These are phyloP conservation scores for Asterionellopsis glacialis DNA, from an alignment of 108 stramenopile species.

Conservation along the genomic window DNA sequence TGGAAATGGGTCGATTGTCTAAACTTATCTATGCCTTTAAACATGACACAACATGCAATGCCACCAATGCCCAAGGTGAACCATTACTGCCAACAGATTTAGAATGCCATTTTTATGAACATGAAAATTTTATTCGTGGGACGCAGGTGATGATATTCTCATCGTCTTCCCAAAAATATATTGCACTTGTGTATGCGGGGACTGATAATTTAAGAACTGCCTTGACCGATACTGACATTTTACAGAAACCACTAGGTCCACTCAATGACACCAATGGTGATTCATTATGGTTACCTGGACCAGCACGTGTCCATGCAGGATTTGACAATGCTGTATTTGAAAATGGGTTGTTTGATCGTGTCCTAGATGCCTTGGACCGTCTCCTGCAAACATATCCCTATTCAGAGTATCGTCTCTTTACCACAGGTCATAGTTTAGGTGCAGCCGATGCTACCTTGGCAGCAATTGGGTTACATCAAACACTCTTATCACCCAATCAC, in stretches of 20 bases:
- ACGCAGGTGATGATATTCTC: slow-evolving; percentile 70
- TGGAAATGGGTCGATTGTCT: slow-evolving; percentile 37
- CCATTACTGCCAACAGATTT: slow-evolving; percentile 1
- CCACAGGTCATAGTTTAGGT: slow-evolving; percentile 77
- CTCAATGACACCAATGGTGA: slow-evolving; percentile 15
- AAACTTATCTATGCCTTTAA: slow-evolving; percentile 29
- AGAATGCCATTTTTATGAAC: slow-evolving; percentile 62
- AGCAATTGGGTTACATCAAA: slow-evolving; percentile 41
- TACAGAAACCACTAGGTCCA: slow-evolving; percentile 55
- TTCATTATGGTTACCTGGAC: slow-evolving; percentile 15
- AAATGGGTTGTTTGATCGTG: slow-evolving; percentile 37
- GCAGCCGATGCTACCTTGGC: slow-evolving; percentile 70
- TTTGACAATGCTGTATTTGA: slow-evolving; percentile 79
- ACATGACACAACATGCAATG: slow-evolving; percentile 2
- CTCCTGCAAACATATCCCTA: slow-evolving; percentile 7
- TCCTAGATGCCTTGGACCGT: slow-evolving; percentile 15
- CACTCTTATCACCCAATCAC: no score
- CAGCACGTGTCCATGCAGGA: slow-evolving; percentile 58
- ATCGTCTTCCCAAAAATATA: slow-evolving; percentile 29
- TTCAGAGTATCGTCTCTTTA: slow-evolving; percentile 38
- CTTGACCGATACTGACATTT: slow-evolving; percentile 61
- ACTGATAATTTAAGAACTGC: slow-evolving; percentile 76
- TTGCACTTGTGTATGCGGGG: slow-evolving; percentile 76
- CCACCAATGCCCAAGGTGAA: not conserved
- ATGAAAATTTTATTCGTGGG: slow-evolving; percentile 31